Conservation (phyloP, 176 grass and related monocot genomes). For the Aegilops sharonensis region DNA sequence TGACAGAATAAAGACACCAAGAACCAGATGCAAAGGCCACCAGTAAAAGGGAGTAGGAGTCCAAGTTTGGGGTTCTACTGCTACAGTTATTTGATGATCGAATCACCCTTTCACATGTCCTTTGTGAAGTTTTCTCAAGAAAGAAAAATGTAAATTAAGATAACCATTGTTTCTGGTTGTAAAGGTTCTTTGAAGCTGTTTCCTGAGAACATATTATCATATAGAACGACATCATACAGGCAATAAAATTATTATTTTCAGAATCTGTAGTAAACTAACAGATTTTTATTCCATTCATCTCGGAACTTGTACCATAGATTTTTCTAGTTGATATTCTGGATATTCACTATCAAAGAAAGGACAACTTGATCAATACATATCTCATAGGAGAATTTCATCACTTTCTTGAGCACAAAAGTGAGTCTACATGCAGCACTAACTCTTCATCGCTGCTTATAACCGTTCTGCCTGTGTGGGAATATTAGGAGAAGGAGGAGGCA, state of each 20-base stretch:
- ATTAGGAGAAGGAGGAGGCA: slow-evolving; percentile 3
- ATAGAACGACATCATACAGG: not conserved
- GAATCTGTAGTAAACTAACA: not conserved
- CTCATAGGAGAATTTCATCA: slow-evolving; percentile 8
- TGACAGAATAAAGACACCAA: slow-evolving; percentile 11
- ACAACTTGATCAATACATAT: slow-evolving; percentile 10
- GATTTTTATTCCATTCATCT: slow-evolving; percentile 9
- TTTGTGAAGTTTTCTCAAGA: not conserved
- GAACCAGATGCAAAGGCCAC: not conserved
- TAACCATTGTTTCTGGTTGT: not conserved
- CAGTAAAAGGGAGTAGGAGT: not conserved
- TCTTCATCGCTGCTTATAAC: slow-evolving; percentile 37
- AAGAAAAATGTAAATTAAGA: not conserved
- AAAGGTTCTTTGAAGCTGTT: not conserved
- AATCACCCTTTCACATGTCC: not conserved
- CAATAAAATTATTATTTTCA: not conserved
- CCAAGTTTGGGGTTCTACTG: not conserved
- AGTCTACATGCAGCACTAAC: slow-evolving; percentile 20
- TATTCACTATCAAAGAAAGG: slow-evolving; percentile 19
- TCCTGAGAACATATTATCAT: not conserved
- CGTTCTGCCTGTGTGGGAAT: slow-evolving; percentile 47
- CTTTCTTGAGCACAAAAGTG: slow-evolving; percentile 22
- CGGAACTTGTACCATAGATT: not conserved
- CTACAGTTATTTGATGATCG: not conserved
- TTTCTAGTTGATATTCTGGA: not conserved